Percentiles rank a stretch among this genome's conserved stretches.
These are phyloP conservation scores for Mortierella sp. DNA, from an alignment of 371 early-diverging fungal genomes.

Conservation along the genomic window DNA sequence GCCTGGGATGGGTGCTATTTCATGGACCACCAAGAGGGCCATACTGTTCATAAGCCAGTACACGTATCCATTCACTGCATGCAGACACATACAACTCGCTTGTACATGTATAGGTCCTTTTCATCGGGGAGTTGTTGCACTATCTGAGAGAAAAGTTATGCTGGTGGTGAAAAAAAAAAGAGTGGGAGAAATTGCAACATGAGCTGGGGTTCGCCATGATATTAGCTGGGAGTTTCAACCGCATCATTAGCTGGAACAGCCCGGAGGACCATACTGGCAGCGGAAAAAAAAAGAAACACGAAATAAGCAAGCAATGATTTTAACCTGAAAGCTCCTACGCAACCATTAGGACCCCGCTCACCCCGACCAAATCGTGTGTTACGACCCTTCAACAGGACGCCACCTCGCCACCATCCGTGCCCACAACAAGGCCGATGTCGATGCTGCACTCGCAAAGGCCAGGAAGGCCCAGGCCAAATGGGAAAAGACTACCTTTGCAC, in stretches of 20 bases:
- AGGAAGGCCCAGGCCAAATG: slow-evolving; percentile 79
- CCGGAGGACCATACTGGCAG: background rate
- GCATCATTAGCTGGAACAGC: too few relatives aligned
- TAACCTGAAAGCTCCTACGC: background rate
- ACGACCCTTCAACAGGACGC: slow-evolving; percentile 90
- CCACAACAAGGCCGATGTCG: slow-evolving; percentile 71
- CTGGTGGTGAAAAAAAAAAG: too few relatives aligned
- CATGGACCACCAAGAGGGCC: too few relatives aligned
- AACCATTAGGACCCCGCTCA: slow-evolving; percentile 62
- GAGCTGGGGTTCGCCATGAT: too few relatives aligned
- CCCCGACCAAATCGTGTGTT: slow-evolving; percentile 80
- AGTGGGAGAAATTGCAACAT: too few relatives aligned
- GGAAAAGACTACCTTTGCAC: slow-evolving; percentile 80
- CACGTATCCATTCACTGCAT: background rate
- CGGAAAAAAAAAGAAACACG: too few relatives aligned
- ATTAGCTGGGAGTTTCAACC: too few relatives aligned
- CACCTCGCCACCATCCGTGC: slow-evolving; percentile 76
- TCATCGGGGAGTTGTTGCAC: background rate
- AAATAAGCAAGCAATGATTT: background rate
- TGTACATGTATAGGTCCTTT: background rate
- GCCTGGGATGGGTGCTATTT: too few relatives aligned
- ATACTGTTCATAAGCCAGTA: background rate
- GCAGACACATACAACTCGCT: background rate
- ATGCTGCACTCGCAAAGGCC: slow-evolving; percentile 68
- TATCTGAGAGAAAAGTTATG: too few relatives aligned